Conservation (phyloP, 768 basidiomycete genomes). For the Rhizopogon rudus region DNA sequence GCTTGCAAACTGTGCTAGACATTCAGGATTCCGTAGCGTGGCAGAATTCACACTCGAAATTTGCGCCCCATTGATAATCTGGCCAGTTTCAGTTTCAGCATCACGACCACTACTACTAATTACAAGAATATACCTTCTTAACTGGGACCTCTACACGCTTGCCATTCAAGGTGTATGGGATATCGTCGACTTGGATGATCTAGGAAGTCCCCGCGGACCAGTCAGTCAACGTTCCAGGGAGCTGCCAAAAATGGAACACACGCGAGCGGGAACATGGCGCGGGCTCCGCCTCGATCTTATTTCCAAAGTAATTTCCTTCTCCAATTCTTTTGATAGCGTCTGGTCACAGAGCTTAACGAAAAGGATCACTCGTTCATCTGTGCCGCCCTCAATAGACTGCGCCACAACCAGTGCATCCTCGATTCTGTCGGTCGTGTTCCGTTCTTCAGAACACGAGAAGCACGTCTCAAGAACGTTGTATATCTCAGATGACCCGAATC, state of each 20-base stretch:
- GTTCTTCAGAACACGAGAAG: conserved; percentile 37
- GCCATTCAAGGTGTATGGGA: conserved; percentile 78
- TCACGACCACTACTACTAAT: conserved; percentile 8
- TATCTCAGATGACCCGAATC: conserved; percentile 77
- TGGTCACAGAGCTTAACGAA: conserved; percentile 63
- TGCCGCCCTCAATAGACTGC: conserved; percentile 56
- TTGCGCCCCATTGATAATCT: conserved; percentile 81
- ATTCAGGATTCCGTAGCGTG: conserved; percentile 71
- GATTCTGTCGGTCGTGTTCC: conserved; percentile 31
- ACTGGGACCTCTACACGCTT: conserved; percentile 79
- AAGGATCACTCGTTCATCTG: conserved; percentile 72
- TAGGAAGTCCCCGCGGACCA: conserved; percentile 22
- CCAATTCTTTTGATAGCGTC: conserved; percentile 44
- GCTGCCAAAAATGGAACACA: conserved; percentile 26
- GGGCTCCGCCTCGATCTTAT: conserved; percentile 62
- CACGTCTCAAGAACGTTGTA: conserved; percentile 71
- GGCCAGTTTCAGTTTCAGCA: conserved; percentile 5
- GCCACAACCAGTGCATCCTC: conserved; percentile 69
- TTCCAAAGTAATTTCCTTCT: conserved; percentile 52
- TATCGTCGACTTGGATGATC: conserved; percentile 66
- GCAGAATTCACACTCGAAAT: conserved; percentile 63
- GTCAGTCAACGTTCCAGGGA: conserved; percentile 16
- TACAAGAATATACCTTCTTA: conserved; percentile 45
- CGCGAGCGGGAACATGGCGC: conserved; percentile 72
- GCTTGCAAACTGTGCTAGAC: conserved; percentile 56